Base-by-base conservation (phyloP, 2,329 filamentous ascomycete genomes). In the Rhynchosporium agropyri region DNA sequence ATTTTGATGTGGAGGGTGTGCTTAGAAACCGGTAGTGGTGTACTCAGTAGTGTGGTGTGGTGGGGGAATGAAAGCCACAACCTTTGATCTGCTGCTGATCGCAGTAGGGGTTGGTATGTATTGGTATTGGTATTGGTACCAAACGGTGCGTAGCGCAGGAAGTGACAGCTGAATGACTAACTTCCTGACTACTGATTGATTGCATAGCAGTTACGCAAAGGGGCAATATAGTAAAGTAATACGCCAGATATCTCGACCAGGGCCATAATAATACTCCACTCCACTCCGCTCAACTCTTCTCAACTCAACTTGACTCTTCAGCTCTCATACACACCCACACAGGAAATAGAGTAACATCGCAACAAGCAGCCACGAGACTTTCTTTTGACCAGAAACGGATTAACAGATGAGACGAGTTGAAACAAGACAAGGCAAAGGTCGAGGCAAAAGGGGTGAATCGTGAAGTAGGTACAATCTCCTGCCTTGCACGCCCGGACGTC, bases 1-100 rank as follows among this genome's bases (percentile, higher is more conserved):
- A 42, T 28, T 40, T 54, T 40, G 31, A 57, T 40, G 46, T 58
- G 62, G 57, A 51, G 51, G 48, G 20, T 20, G 20, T 61, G 51
- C 50, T 54, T 42, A 53, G 53, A 48, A 54, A 43, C 31, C 58
- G 40, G 33, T 43, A 43, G 49, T 55, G n/a, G 45, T 51, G 45
- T 31, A 29, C 13, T 51, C 20, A 20, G 48, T 56, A 38, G 49
- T 53, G 49, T 33, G 33, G 51, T 55, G 36, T 42, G 51, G 36
- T 42, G 53, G 36, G 53, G 53, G 53, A 56, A 10, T 43, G 53
- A 53, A 53, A 53, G 50, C 50, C 50, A 53, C 50, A 53, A 20
- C 50, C 50, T 26, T 31, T 38, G 50, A 53, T 53, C 50, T 53
- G 50, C 50, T 53, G 50, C 31, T 53, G 50, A 53, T 53, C 50